phyloP scores from a whole-genome alignment of 176 grass and related monocot species.

The Cenchrus americanus region DNA sequence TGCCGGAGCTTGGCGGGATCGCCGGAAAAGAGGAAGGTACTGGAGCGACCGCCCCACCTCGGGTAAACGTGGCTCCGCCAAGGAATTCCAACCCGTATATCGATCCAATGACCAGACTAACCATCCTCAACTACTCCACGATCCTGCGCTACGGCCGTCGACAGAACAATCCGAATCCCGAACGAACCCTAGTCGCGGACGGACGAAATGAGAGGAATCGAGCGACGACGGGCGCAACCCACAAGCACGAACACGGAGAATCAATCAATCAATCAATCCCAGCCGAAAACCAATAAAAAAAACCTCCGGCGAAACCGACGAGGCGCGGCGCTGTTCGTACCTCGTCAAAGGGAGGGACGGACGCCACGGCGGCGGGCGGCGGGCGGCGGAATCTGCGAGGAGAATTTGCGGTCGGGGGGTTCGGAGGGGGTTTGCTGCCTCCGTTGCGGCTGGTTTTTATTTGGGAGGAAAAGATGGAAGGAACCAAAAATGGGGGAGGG shows the following conservation, averaged over 20 bases:
- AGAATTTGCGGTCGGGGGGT: neutral
- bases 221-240: neutral
- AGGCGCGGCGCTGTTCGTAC: conserved; percentile 2
- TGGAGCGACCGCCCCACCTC: too few species aligned
- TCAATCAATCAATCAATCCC: neutral
- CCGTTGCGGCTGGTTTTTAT: conserved; percentile 9
- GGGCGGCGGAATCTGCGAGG: conserved; percentile 7
- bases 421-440: neutral
- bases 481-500: neutral
- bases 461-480: neutral
- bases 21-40: too few species aligned
- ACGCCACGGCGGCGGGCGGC: neutral
- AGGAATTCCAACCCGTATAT: neutral
- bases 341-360: neutral
- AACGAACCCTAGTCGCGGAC: neutral
- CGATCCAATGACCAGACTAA: conserved; percentile 8
- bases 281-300: neutral
- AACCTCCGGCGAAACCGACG: neutral
- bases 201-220: neutral
- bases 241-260: neutral
- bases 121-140: neutral
- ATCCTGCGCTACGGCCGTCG: neutral
- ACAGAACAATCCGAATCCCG: neutral
- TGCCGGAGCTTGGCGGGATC: too few species aligned
- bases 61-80: neutral